phyloP scores from a whole-genome alignment of 805 yeast species.

The Monosporozyma solicola region DNA sequence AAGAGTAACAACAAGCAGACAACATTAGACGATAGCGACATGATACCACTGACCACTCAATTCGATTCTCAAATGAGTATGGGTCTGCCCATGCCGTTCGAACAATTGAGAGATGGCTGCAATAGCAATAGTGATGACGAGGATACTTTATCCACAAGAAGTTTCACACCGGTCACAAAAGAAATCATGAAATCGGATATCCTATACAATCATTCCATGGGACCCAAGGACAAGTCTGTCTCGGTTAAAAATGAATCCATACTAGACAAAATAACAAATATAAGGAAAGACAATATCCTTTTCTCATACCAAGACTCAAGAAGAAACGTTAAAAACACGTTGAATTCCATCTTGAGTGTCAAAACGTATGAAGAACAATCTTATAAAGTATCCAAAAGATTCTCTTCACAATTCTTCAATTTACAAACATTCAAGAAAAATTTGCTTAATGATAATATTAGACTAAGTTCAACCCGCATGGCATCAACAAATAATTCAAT shows the following conservation, averaged over 20 bases:
- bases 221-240: background rate
- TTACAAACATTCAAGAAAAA: background rate
- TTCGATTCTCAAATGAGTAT: constrained; percentile 21
- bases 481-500: background rate
- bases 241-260: background rate
- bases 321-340: constrained; percentile 63
- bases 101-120: background rate
- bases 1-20: background rate
- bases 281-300: constrained; percentile 57
- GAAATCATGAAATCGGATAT: background rate
- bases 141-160: background rate
- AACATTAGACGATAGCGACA: constrained; percentile 23
- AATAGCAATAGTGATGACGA: background rate
- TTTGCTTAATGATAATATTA: background rate
- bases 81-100: constrained; percentile 19
- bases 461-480: background rate
- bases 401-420: constrained; percentile 20
- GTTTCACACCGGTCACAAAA: background rate
- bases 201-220: background rate
- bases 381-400: constrained; percentile 12
- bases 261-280: constrained; percentile 28
- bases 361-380: constrained; percentile 28
- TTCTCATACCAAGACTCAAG: constrained; percentile 55
- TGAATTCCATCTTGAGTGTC: constrained; percentile 40
- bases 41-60: constrained; percentile 16